Conservation (phyloP, 345 rosid genomes). For the Euphorbia lathyris region DNA sequence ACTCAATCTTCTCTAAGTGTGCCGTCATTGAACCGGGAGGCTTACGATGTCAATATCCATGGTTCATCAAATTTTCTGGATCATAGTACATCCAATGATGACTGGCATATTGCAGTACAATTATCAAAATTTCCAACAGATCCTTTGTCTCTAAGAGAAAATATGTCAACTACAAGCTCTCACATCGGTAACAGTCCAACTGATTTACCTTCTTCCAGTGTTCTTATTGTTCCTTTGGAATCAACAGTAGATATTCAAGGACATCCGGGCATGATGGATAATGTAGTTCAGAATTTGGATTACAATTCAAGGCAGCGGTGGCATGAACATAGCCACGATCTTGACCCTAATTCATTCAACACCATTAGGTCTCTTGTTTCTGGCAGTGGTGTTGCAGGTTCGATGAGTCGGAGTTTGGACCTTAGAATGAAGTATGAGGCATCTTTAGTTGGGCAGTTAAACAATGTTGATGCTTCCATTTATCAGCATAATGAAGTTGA, state of each 20-base stretch:
- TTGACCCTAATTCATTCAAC: too few relatives aligned
- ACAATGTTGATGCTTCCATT: conserved; percentile 25
- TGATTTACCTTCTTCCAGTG: conserved; percentile 43
- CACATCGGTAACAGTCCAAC: conserved; percentile 34
- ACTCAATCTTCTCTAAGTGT: conserved; percentile 44
- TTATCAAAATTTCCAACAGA: conserved; percentile 46
- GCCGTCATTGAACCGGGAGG: conserved; percentile 33
- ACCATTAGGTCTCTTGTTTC: conserved; percentile 35
- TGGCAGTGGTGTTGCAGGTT: conserved; percentile 26
- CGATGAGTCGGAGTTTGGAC: conserved; percentile 27
- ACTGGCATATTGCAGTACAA: conserved; percentile 49
- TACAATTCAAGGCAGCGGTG: conserved; percentile 40
- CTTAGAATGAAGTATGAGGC: conserved; percentile 38
- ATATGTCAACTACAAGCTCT: conserved; percentile 23
- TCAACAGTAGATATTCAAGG: conserved; percentile 42
- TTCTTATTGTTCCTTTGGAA: conserved; percentile 31
- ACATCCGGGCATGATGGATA: conserved; percentile 43
- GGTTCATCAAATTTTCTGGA: conserved; percentile 49
- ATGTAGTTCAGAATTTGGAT: conserved; percentile 38
- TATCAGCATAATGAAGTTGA: conserved; percentile 36
- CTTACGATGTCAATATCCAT: conserved; percentile 31
- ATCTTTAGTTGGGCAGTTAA: conserved; percentile 35
- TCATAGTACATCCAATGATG: conserved; percentile 37
- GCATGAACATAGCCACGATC: conserved; percentile 50
- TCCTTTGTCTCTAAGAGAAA: conserved; percentile 38